Base-by-base conservation (phyloP, 164 flowering plant genomes). In the Vitis rupestris region DNA sequence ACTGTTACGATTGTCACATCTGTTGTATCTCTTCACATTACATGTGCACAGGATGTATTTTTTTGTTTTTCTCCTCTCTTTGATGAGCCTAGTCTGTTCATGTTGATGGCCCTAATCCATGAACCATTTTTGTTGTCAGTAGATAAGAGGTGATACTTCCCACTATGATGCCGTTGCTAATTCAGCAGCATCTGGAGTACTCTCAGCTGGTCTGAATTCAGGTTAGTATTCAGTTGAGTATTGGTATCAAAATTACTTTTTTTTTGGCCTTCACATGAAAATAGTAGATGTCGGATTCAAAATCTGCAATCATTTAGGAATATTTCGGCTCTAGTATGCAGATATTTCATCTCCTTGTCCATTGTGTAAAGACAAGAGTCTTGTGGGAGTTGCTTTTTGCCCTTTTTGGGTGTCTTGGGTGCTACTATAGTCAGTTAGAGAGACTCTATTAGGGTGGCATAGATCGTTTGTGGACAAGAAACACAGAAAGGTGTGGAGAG, bases 131-230 rank as follows among this genome's bases (percentile, higher is more conserved):
- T 50, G 50, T 56, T 82, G 74, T 75, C 59, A 12, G 54, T 83
- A 94, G 99, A 67, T 95, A 76, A 87, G 97, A 84, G 99, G 99
- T 53, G 99, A 96, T 74, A 93, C 99, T 55, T 57, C 99, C 52
- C 99, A 96, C 76, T 96, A 96, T 79, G 99, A 96, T 76, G 97
- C 97, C 58, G 99, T 96, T 73, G 94, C 88, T 66, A 96, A 96
- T 78, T 89, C 98, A 16, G 97, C 92, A 37, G 91, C 98, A 60
- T 92, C 98, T 64, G 98, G 99, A 72, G 93, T 96, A 23, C 94
- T 90, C 70, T 89, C 96, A 23, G 98, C 99, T 50, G 90, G 94
- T 53, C 30, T 96, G 49, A 87, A 83, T 66, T 96, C 99, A 81
- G 99, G 99, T 94, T 58, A 30, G 61, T 70, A 17, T 57, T 8